Percentiles rank a stretch among this genome's conserved stretches.
phyloP scores from a whole-genome alignment of 2,329 filamentous ascomycete species.

The Pyrenochaeta sp. region DNA sequence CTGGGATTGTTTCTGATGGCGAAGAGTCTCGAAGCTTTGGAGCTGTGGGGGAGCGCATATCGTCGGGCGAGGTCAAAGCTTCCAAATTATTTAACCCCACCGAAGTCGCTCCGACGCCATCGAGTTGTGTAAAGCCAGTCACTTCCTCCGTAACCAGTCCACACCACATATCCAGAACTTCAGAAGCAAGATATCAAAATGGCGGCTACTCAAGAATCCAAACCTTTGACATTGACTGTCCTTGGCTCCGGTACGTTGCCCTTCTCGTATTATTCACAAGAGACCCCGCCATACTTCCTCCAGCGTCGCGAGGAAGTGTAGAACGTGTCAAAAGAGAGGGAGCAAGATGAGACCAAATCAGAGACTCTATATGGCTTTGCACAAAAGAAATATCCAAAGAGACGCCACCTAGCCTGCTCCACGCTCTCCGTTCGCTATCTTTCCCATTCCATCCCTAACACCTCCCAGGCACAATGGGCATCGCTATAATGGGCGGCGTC shows the following conservation, averaged over 20 bases:
- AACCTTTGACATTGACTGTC: conserved; percentile 74
- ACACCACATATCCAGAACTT: conserved; percentile 5
- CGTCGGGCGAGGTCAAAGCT: conserved; percentile 29
- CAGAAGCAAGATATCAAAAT: conserved; percentile 25
- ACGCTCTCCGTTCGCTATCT: not conserved
- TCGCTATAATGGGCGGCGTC: conserved; percentile 82
- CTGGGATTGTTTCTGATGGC: not conserved
- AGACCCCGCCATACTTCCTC: conserved; percentile 6
- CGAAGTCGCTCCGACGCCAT: conserved; percentile 18
- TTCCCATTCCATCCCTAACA: not conserved
- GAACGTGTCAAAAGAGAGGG: too few species aligned
- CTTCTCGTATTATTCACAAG: conserved; percentile 27
- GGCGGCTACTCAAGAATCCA: conserved; percentile 38
- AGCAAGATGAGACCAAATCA: too few species aligned
- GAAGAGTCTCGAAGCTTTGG: conserved; percentile 1
- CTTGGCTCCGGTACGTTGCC: conserved; percentile 77
- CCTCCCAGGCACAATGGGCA: conserved; percentile 77
- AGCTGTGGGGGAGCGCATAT: conserved; percentile 24
- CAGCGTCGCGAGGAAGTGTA: too few species aligned
- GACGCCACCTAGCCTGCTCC: not conserved
- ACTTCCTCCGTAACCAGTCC: conserved; percentile 9
- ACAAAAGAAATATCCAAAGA: too few species aligned
- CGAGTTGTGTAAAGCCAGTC: conserved; percentile 9
- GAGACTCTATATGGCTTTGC: too few species aligned
- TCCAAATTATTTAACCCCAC: conserved; percentile 18